A percentile compares a stretch with the other conserved stretches of the same genome.
phyloP scores from a whole-genome alignment of 768 basidiomycete species.

The Kwoniella sp. region DNA sequence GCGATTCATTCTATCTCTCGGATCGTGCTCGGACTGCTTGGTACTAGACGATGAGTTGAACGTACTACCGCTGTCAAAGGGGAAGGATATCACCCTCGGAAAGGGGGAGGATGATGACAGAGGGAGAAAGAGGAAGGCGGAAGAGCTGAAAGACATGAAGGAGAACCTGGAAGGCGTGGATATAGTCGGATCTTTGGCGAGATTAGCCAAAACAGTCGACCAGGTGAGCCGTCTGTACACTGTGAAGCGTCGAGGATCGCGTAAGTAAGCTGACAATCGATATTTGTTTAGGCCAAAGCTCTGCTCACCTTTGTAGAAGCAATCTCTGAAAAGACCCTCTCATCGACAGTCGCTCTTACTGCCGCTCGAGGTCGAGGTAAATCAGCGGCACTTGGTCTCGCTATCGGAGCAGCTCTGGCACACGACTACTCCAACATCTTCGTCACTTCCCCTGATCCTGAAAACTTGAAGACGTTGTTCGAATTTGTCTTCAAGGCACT shows the following conservation, averaged over 20 bases:
- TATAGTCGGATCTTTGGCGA: conserved; percentile 83
- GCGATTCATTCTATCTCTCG: conserved; percentile 95
- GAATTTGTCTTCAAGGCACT: conserved; percentile 97
- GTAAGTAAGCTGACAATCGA: background rate
- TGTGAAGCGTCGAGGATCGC: background rate
- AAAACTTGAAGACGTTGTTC: conserved; percentile 96
- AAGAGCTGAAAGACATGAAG: conserved; percentile 73
- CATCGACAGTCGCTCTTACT: conserved; percentile 91
- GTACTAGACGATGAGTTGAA: conserved; percentile 97
- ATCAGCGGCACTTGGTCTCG: conserved; percentile 91
- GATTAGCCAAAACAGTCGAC: conserved; percentile 86
- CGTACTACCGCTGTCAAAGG: conserved; percentile 90
- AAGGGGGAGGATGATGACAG: conserved; percentile 59
- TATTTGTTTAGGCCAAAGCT: conserved; percentile 65
- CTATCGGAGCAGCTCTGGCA: conserved; percentile 86
- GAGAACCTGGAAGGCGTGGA: conserved; percentile 77
- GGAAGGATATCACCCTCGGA: conserved; percentile 82
- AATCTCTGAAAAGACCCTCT: conserved; percentile 80
- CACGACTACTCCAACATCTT: conserved; percentile 98
- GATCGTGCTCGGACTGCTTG: conserved; percentile 86
- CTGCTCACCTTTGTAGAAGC: conserved; percentile 93
- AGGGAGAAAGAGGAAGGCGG: conserved; percentile 63
- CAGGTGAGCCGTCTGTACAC: conserved; percentile 61
- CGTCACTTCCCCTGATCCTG: conserved; percentile 94
- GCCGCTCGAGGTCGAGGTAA: conserved; percentile 95